Evolutionary conservation across 192 early-diverging fungal genomes (phyloP).

Genomic region (Podila epicladia): DNA sequence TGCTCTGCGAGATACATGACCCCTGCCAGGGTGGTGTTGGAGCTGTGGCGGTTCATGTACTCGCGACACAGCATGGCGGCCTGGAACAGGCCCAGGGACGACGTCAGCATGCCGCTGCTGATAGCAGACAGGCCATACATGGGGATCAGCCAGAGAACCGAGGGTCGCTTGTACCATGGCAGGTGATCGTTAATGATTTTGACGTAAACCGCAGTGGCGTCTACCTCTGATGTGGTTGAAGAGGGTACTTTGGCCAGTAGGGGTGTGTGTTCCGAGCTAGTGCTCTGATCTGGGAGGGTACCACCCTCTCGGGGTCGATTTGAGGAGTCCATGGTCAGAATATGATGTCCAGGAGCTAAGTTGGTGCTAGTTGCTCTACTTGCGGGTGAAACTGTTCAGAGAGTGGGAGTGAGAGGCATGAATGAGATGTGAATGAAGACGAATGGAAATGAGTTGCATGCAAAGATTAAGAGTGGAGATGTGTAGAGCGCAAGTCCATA

Average conservation of each 20-base stretch:
- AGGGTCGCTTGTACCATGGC: conserved; percentile 44
- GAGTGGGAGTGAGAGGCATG: too few relatives aligned
- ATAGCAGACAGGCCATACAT: conserved; percentile 35
- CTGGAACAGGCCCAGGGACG: conserved; percentile 38
- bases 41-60: conserved; percentile 32
- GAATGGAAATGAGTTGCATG: too few relatives aligned
- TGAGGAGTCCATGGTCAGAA: background rate
- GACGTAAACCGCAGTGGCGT: conserved; percentile 23
- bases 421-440: too few relatives aligned
- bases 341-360: background rate
- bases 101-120: conserved; percentile 29
- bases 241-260: background rate
- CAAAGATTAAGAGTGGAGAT: too few relatives aligned
- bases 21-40: conserved; percentile 3
- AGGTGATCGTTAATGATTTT: conserved; percentile 24
- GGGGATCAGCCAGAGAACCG: conserved; percentile 32
- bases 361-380: too few relatives aligned
- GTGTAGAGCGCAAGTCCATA: too few relatives aligned
- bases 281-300: background rate
- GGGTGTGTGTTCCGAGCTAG: background rate
- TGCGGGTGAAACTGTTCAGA: too few relatives aligned
- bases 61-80: conserved; percentile 42
- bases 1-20: background rate
- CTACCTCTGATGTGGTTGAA: background rate
- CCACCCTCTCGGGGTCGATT: background rate